Conservation (phyloP, 202 grass and related monocot genomes). For the Saccharum hybrid region DNA sequence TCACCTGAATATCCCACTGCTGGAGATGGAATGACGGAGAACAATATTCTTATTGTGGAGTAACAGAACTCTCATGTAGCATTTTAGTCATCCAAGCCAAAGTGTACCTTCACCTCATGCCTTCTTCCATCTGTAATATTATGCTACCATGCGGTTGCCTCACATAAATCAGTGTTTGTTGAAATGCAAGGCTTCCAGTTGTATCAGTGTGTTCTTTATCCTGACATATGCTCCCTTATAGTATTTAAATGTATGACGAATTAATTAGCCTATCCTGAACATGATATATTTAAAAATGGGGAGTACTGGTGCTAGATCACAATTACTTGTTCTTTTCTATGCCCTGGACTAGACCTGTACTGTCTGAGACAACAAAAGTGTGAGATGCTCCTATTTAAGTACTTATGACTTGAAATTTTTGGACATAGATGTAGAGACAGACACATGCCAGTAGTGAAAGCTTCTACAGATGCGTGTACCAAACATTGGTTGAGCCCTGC, state of each 20-base stretch:
- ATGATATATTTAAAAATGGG: background rate
- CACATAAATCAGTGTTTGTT: background rate
- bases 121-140: background rate
- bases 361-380: background rate
- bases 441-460: background rate
- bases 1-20: conserved; percentile 70
- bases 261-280: background rate
- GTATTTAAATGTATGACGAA: background rate
- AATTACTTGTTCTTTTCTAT: background rate
- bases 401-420: background rate
- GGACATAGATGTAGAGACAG: background rate
- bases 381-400: background rate
- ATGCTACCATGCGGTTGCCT: background rate
- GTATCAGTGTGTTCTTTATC: background rate
- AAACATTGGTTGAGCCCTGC: conserved; percentile 3
- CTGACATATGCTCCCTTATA: background rate
- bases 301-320: background rate
- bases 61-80: conserved; percentile 35
- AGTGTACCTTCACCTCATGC: background rate
- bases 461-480: conserved; percentile 5
- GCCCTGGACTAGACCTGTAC: background rate
- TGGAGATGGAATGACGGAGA: conserved; percentile 67
- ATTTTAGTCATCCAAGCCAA: background rate
- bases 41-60: conserved; percentile 71
- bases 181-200: conserved; percentile 31